Evolutionary conservation across 2,329 filamentous ascomycete genomes (phyloP).

Genomic region (Sporothrix brunneoviolacea): DNA sequence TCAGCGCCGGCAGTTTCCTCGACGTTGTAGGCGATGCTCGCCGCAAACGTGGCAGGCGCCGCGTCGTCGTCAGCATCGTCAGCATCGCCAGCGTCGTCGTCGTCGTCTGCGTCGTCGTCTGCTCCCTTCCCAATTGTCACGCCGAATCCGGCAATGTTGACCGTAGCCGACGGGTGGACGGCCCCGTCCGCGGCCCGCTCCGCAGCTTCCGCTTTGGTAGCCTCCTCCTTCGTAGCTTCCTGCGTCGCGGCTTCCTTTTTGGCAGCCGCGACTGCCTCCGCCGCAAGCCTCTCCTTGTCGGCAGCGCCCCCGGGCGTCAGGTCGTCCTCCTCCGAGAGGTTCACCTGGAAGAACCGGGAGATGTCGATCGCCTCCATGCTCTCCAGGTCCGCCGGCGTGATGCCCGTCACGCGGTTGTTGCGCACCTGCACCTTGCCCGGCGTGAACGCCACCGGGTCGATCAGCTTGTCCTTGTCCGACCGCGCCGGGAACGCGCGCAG

Average conservation of each 20-base stretch:
- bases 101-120: not conserved
- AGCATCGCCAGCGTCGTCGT: not conserved
- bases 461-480: slow-evolving; percentile 10
- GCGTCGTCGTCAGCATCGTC: not conserved
- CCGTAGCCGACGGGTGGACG: not conserved
- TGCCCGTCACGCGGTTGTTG: slow-evolving; percentile 5
- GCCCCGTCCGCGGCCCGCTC: not conserved
- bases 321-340: slow-evolving; percentile 8
- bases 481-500: not conserved
- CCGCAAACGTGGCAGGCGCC: not conserved
- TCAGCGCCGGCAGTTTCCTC: too few relatives aligned
- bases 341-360: not conserved
- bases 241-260: too few relatives aligned
- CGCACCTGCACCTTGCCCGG: slow-evolving; percentile 5
- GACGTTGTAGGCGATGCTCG: too few relatives aligned
- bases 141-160: not conserved
- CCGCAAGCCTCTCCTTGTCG: too few relatives aligned
- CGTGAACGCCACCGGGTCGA: slow-evolving; percentile 6
- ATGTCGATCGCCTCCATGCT: slow-evolving; percentile 4
- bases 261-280: too few relatives aligned
- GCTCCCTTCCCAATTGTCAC: not conserved
- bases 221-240: too few relatives aligned
- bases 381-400: not conserved
- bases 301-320: not conserved
- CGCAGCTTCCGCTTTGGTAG: not conserved